phyloP scores from a whole-genome alignment of 345 rosid species.

The Eucalyptus cloeziana region DNA sequence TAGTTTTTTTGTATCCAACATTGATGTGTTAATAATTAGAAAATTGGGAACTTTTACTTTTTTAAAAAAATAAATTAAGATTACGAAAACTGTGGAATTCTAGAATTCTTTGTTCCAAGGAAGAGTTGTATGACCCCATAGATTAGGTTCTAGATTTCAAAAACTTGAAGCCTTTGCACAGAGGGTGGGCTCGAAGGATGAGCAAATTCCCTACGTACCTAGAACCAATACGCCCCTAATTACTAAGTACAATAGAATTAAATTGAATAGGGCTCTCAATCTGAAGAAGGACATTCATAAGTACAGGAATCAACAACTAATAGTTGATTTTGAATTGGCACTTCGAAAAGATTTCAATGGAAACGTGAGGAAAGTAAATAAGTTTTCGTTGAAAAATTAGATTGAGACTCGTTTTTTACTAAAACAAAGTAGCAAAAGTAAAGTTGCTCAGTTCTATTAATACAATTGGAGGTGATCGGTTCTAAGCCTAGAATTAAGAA shows the following conservation, averaged over 20 bases:
- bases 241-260: not conserved
- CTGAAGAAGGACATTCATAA: not conserved
- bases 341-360: not conserved
- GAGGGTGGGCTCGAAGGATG: fast-evolving
- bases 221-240: not conserved
- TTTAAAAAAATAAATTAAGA: not conserved
- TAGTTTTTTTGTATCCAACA: not conserved
- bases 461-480: not conserved
- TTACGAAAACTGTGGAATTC: not conserved
- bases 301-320: not conserved
- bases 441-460: not conserved
- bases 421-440: not conserved
- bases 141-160: not conserved
- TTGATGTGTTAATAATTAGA: not conserved
- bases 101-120: not conserved
- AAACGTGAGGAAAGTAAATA: not conserved
- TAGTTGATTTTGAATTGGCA: not conserved
- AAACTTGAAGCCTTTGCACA: not conserved
- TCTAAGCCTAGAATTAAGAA: not conserved
- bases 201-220: no score
- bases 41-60: not conserved
- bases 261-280: not conserved
- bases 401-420: not conserved
- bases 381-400: not conserved
- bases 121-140: not conserved